phyloP scores from a whole-genome alignment of 2,329 filamentous ascomycete genomes.

The Aureobasidium vineae region DNA sequence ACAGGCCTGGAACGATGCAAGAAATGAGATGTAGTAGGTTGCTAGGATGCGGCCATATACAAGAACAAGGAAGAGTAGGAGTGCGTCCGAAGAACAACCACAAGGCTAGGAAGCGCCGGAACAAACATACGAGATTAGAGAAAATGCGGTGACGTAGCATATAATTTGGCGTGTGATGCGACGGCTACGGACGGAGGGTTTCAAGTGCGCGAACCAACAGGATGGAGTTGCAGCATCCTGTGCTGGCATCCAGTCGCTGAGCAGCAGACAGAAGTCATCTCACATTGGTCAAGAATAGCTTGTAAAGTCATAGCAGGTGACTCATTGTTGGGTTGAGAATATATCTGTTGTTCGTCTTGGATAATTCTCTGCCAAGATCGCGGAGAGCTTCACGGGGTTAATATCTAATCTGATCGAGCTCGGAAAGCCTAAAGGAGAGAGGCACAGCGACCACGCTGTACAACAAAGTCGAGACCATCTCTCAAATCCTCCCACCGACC shows the following conservation, averaged over 20 bases:
- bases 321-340: neutral
- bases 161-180: conserved; percentile 4
- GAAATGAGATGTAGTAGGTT: neutral
- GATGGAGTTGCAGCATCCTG: neutral
- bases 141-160: conserved; percentile 3
- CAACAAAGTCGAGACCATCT: conserved; percentile 13
- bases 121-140: neutral
- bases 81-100: neutral
- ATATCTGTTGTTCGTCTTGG: too few species aligned
- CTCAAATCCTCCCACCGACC: neutral
- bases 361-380: too few species aligned
- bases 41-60: neutral
- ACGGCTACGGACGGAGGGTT: neutral
- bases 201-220: neutral
- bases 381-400: neutral
- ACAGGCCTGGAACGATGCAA: neutral
- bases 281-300: neutral
- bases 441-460: conserved; percentile 1
- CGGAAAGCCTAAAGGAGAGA: conserved; percentile 8
- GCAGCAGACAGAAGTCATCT: neutral
- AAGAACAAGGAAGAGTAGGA: neutral
- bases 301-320: neutral
- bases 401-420: conserved; percentile 12
- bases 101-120: conserved; percentile 10
- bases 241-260: neutral